phyloP scores from a whole-genome alignment of 768 basidiomycete genomes.

The Amanita subjunquillea region DNA sequence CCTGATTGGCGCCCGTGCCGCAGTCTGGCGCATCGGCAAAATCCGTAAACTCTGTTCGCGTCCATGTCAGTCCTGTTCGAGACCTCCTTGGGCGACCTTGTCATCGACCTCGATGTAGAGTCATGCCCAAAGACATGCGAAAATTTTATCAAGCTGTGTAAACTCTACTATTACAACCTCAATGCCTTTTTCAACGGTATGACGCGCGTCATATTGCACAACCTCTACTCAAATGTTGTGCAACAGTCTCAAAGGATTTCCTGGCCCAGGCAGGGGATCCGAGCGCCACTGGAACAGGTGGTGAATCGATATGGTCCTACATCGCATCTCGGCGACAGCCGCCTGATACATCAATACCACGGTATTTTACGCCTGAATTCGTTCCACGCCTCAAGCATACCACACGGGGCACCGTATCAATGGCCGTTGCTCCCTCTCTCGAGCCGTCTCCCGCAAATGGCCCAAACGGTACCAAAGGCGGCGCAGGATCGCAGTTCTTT shows the following conservation, averaged over 20 bases:
- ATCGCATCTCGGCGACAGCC: slow-evolving; percentile 34
- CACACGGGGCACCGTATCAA: slow-evolving; percentile 83
- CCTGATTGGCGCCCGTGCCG: no score
- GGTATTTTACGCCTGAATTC: slow-evolving; percentile 86
- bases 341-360: slow-evolving; percentile 25
- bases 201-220: slow-evolving; percentile 15
- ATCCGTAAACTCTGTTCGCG: neutral
- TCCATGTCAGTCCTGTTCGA: slow-evolving; percentile 92
- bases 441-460: slow-evolving; percentile 17
- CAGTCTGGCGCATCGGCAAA: no score
- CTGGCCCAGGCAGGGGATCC: slow-evolving; percentile 96
- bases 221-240: neutral
- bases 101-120: slow-evolving; percentile 91
- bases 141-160: slow-evolving; percentile 97
- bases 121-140: slow-evolving; percentile 84
- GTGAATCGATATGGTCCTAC: slow-evolving; percentile 81
- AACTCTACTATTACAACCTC: slow-evolving; percentile 93
- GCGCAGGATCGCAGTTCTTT: slow-evolving; percentile 93
- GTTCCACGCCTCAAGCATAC: slow-evolving; percentile 76
- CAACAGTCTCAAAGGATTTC: slow-evolving; percentile 89
- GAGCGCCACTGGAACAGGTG: slow-evolving; percentile 88
- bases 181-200: slow-evolving; percentile 97
- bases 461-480: slow-evolving; percentile 26
- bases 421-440: slow-evolving; percentile 87
- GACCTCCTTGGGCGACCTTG: slow-evolving; percentile 93